Evolutionary conservation across 2,329 filamentous ascomycete genomes (phyloP).

Genomic region (Fonsecaea nubica): DNA sequence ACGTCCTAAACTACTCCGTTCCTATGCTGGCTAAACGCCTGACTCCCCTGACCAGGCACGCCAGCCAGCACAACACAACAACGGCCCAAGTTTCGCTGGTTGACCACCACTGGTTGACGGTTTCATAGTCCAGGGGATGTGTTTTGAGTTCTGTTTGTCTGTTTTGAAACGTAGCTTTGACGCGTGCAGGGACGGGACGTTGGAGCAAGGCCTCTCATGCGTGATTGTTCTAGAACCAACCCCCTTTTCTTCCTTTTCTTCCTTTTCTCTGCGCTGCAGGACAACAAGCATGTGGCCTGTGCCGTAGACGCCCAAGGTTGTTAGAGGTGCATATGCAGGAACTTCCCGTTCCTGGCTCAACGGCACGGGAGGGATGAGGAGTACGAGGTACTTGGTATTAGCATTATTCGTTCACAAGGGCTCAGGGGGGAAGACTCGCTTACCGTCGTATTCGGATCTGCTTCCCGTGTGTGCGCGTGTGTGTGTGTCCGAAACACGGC

Average conservation of each 20-base stretch:
- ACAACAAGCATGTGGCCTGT: too few relatives aligned
- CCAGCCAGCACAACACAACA: not conserved
- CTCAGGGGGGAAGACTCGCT: not conserved
- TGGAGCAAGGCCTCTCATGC: too few relatives aligned
- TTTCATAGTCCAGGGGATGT: not conserved
- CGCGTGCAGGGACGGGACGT: too few relatives aligned
- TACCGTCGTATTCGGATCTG: not conserved
- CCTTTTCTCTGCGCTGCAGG: too few relatives aligned
- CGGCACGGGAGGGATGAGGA: not conserved
- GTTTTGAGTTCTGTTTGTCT: not conserved
- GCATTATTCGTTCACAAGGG: too few relatives aligned
- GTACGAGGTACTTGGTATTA: not conserved
- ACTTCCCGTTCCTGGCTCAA: not conserved
- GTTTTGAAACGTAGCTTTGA: too few relatives aligned
- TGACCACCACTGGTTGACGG: not conserved
- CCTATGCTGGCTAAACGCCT: slow-evolving; percentile 5
- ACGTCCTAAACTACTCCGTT: not conserved
- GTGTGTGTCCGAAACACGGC: too few relatives aligned
- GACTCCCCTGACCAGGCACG: slow-evolving; percentile 9
- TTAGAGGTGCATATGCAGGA: not conserved
- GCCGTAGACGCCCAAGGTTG: too few relatives aligned
- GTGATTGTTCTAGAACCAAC: not conserved
- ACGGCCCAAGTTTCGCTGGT: not conserved
- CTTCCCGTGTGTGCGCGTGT: not conserved
- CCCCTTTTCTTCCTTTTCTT: not conserved